Base-by-base conservation (phyloP, 257 asterid species). In the Anisodus tanguticus region DNA sequence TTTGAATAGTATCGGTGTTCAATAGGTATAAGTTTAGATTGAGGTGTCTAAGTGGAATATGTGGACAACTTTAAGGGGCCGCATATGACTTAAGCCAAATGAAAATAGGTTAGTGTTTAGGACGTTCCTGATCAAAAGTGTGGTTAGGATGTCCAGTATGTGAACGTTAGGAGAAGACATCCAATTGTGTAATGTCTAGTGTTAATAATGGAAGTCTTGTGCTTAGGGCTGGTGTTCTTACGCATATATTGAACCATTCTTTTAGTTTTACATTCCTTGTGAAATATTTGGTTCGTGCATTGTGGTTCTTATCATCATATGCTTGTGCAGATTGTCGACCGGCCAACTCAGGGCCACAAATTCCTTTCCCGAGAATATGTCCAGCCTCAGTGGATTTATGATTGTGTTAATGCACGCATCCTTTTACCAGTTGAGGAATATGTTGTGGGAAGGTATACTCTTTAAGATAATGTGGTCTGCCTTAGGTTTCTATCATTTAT, bases 361-460 rank as follows among this genome's bases (percentile, higher is more conserved):
- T 91, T 92, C 89, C 97, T 93, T 70, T 92, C 98, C 81, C 88
- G 99, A 86, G 98, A 90, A 54, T 95, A 97, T 89, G 86, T 97
- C 66, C 99, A 97, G 88, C 99, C 99, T 13, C 99, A 97, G 91
- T 97, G 98, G 98, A 89, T 97, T 82, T 97, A 60, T 89, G 99
- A 97, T 88, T 95, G 95, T 80, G 91, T 97, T 67, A 97, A 97
- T 90, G 93, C 97, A 58, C 97, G 92, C 78, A 89, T 97, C 76
- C 67, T 93, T 80, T 89, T 97, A 90, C 98, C 99, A 1, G 91
- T 97, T 79, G 98, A 95, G 77, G 88, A 88, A 49, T 95, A 97
- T 82, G 58, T 87, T 63, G 93, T 91, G 59, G 99, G 99, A 85
- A 91, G 98, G 99, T 96, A 92, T 84, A 35, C n/a, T 60, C n/a